Evolutionary conservation across 371 early-diverging fungal species (phyloP).

Genomic region (Saksenaea oblongispora): DNA sequence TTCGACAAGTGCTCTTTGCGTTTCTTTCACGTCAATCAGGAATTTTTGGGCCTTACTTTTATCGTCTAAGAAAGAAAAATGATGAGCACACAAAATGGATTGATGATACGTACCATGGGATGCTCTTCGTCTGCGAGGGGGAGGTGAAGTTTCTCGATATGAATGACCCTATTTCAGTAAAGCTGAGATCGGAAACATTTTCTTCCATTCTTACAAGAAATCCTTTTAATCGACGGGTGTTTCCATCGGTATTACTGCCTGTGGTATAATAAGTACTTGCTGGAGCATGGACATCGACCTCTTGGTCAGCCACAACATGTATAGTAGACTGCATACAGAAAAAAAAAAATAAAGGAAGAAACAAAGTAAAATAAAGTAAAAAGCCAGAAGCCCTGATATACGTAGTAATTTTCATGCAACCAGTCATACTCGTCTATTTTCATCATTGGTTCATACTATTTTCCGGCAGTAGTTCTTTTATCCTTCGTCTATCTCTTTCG

Average conservation of each 20-base stretch:
- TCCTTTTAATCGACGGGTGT: conserved; percentile 22
- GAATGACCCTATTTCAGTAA: not conserved
- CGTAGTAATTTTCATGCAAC: not conserved
- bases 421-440: not conserved
- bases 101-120: conserved; percentile 36
- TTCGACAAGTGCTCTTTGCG: conserved; percentile 69
- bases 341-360: not conserved
- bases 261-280: conserved; percentile 35
- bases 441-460: not conserved
- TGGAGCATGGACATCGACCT: conserved; percentile 34
- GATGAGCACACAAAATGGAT: not conserved
- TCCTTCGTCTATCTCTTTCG: not conserved
- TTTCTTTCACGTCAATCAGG: conserved; percentile 80
- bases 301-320: conserved; percentile 23
- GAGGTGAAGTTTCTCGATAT: not conserved
- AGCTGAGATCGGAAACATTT: not conserved
- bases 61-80: conserved; percentile 50
- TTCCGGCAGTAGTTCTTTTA: not conserved
- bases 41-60: conserved; percentile 69
- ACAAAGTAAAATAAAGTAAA: not conserved
- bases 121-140: conserved; percentile 35
- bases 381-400: not conserved
- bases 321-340: conserved; percentile 27
- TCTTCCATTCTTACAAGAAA: not conserved
- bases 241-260: conserved; percentile 28